Base-by-base conservation (phyloP, 169 alveolate genomes). In the Perkinsus chesapeaki region DNA sequence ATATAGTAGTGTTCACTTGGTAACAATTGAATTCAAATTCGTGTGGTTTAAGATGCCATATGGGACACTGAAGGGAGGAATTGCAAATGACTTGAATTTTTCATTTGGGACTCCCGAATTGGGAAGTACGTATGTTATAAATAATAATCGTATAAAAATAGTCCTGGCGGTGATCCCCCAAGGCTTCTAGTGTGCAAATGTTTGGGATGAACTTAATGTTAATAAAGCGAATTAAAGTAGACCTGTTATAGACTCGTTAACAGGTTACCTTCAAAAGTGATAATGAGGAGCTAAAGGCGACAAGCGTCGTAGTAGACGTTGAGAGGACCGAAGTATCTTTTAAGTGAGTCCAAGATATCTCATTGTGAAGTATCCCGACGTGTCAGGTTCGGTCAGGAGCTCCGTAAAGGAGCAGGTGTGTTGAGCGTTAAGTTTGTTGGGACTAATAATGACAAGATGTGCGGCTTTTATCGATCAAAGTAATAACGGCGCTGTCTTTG, bases 391-490 rank as follows among this genome's bases (percentile, higher is more conserved):
- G 36, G 37, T 34, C 12, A 60, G 31, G 82, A 60, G 31, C 82
- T 60, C 82, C 82, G 82, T 60, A 60, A 60, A 60, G 82, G 82
- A 16, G 82, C 82, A 20, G 82, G 82, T 60, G 82, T 60, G 1
- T 16, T 60, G 0, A 1, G 3, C 31, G 82, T 60, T 7, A 16
- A 60, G 31, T 60, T 60, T 23, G 82, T 60, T 27, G 82, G 82
- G 23, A 60, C 82, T 60, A 60, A 60, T 16, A 92, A 92, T 20
- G 93, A 92, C 48, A 38, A 91, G 91, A 94, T 94, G 95, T 91
- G 93, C 16, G 95, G 95, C 19, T 94, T 94, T 43, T 94, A 94
- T 93, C 94, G 93, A 37, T 94, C 95, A 23, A 93, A 82, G 19
- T 93, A 93, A 60, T 60, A 60, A 12, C n/a, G n/a, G n/a, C n/a